phyloP scores from a whole-genome alignment of 129 eudicot genomes.

The Heracleum sosnowskyi region DNA sequence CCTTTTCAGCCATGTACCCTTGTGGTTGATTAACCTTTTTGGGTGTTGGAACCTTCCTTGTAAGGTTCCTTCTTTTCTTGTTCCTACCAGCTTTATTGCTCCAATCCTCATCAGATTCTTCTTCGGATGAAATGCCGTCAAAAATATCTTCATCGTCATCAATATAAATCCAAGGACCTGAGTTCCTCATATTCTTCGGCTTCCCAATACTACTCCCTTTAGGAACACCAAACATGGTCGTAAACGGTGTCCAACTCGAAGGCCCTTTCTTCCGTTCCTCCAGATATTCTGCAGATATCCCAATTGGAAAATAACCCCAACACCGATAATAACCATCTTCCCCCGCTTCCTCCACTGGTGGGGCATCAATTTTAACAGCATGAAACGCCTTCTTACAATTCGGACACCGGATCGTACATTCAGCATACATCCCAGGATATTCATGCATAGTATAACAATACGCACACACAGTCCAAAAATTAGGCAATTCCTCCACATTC shows the following conservation, averaged over 20 bases:
- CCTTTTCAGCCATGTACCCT: constrained; percentile 21
- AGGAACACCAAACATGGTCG: constrained; percentile 52
- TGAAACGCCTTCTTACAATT: constrained; percentile 82
- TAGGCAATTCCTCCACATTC: constrained; percentile 28
- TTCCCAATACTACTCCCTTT: constrained; percentile 14
- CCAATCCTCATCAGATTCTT: constrained; percentile 71
- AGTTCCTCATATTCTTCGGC: constrained; percentile 18
- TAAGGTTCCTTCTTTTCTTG: constrained; percentile 24
- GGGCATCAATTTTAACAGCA: constrained; percentile 55
- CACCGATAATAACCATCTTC: constrained; percentile 54
- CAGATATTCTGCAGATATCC: constrained; percentile 48
- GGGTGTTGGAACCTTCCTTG: constrained; percentile 1
- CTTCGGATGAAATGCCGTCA: constrained; percentile 44
- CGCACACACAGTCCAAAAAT: constrained; percentile 90
- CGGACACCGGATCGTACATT: constrained; percentile 64
- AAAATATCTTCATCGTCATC: constrained; percentile 60
- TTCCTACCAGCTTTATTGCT: constrained; percentile 5
- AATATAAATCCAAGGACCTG: constrained; percentile 51
- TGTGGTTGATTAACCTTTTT: constrained; percentile 18
- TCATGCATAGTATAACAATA: constrained; percentile 72
- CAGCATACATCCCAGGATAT: constrained; percentile 47
- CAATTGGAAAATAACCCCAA: constrained; percentile 85
- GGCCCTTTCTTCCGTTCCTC: constrained; percentile 32
- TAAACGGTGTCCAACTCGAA: constrained; percentile 68
- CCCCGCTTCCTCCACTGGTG: constrained; percentile 49